Conservation (phyloP, 495 filamentous ascomycete species). For the Ramalina peruviana region DNA sequence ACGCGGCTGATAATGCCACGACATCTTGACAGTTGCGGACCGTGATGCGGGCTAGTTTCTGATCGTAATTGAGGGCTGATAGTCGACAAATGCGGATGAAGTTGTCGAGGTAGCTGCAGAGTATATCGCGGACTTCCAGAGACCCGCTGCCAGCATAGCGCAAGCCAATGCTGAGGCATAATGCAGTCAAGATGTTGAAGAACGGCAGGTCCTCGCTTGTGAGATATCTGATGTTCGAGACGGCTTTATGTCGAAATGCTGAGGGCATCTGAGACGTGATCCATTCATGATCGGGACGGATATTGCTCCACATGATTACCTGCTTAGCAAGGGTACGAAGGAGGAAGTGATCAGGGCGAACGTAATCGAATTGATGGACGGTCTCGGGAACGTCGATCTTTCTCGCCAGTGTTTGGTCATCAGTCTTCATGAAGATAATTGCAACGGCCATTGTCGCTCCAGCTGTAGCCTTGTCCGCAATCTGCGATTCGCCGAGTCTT, state of each 20-base stretch:
- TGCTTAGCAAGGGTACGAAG: conserved; percentile 82
- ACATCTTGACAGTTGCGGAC: conserved; percentile 82
- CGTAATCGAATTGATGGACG: conserved; percentile 80
- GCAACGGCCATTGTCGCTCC: conserved; percentile 79
- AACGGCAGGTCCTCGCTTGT: conserved; percentile 74
- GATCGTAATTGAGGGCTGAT: conserved; percentile 59
- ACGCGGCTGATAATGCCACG: conserved; percentile 64
- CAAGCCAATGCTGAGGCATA: conserved; percentile 75
- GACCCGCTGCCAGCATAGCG: conserved; percentile 78
- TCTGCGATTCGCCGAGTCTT: conserved; percentile 75
- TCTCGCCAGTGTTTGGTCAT: conserved; percentile 71
- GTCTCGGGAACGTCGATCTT: conserved; percentile 92
- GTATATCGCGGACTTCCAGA: conserved; percentile 54
- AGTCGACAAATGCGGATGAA: conserved; percentile 67
- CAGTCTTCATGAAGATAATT: conserved; percentile 96
- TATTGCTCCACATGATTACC: conserved; percentile 84
- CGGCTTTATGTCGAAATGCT: conserved; percentile 43
- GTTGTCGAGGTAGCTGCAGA: conserved; percentile 74
- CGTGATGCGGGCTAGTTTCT: conserved; percentile 64
- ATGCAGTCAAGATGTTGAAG: conserved; percentile 79
- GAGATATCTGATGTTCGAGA: conserved; percentile 41
- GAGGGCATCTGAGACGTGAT: conserved; percentile 55
- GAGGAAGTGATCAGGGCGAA: conserved; percentile 84
- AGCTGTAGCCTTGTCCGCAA: conserved; percentile 82
- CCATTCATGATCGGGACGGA: conserved; percentile 57